Evolutionary conservation across 2,329 filamentous ascomycete genomes (phyloP), one percentile per base, ranked within the genome.

Genomic region (Hymenoscyphus albidus): DNA sequence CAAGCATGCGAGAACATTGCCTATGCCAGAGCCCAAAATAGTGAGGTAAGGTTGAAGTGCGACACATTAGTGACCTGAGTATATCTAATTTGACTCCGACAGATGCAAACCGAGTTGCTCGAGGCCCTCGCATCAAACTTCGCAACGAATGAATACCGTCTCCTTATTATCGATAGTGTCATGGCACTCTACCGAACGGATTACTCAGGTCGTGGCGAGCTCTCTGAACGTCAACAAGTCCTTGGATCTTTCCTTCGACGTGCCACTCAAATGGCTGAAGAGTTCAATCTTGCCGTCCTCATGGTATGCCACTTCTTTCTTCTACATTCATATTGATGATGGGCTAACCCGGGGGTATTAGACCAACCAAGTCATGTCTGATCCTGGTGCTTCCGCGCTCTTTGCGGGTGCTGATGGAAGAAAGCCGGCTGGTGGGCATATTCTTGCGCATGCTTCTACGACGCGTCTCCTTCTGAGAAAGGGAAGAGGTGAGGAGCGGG

Each of bases 311-410:
- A 48, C 14, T 56, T 48, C 32, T 13, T 3, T 40, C n/a, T 59
- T 38, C 14, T 10, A 39, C n/a, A n/a, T 12, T 7, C 10, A 12
- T n/a, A 18, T n/a, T 48, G n/a, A 9, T 18, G 16, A n/a, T n/a
- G 9, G n/a, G 13, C 10, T 56, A 31, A 44, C 12, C 10, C 2
- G 16, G n/a, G 5, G 18, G 13, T 54, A 27, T 27, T 27, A 85
- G 85, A 90, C 88, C 62, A 90, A 90, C 69, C 88, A 90, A 77
- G 88, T 90, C 42, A 87, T 89, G 77, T 88, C 85, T 64, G 88
- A 90, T 70, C 88, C 88, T 14, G 87, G 88, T 66, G 88, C 87
- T 12, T 89, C 82, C 74, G 85, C 87, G 57, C 79, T 90, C 12
- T 90, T 90, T 72, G 85, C 86, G 60, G 83, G 86, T 68, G 86